phyloP scores from a whole-genome alignment of 1,139 yeast genomes.

The Magnusiomyces fungicola region DNA sequence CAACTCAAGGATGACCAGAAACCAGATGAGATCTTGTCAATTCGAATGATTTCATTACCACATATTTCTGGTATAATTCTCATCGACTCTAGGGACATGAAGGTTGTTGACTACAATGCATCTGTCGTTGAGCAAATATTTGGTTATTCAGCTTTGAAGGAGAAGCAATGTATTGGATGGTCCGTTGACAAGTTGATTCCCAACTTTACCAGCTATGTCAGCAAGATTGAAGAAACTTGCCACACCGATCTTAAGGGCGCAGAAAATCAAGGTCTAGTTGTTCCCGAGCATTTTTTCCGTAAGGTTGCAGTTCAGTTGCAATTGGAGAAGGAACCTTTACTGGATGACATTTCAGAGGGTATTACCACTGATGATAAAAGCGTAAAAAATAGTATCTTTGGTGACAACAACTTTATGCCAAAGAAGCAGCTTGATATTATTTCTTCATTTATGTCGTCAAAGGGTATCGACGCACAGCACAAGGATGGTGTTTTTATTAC shows the following conservation, averaged over 20 bases:
- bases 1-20: background rate
- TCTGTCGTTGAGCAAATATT: constrained; percentile 74
- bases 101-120: constrained; percentile 60
- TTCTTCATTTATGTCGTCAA: constrained; percentile 20
- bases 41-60: constrained; percentile 46
- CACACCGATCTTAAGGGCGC: constrained; percentile 16
- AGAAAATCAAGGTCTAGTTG: constrained; percentile 48
- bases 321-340: no score
- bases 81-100: constrained; percentile 43
- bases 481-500: constrained; percentile 57
- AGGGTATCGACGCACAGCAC: constrained; percentile 61
- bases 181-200: constrained; percentile 59
- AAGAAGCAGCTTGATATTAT: constrained; percentile 13
- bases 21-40: background rate
- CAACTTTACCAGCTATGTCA: constrained; percentile 49
- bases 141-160: constrained; percentile 40
- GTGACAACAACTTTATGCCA: background rate
- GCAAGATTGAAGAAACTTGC: constrained; percentile 37
- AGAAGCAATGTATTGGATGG: constrained; percentile 42
- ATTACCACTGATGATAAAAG: no score
- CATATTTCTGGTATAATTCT: constrained; percentile 84
- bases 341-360: no score
- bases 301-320: constrained; percentile 37
- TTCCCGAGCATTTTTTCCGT: constrained; percentile 87
- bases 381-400: no score